Base-by-base conservation (phyloP, 73 alveolate genomes). In the Paramecium biaurelia region DNA sequence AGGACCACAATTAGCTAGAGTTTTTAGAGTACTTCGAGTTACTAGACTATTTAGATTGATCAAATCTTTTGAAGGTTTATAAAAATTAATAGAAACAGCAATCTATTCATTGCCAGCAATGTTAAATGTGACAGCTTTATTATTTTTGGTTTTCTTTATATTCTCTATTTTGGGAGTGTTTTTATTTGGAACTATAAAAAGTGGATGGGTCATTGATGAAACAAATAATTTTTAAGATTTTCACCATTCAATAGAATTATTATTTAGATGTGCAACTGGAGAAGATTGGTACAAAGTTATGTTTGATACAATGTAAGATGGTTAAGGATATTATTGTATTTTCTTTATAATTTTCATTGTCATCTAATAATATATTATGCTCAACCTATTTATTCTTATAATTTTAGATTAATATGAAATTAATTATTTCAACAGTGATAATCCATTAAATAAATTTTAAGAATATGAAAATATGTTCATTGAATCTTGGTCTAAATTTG, bases 381-480 rank as follows among this genome's bases (percentile, higher is more conserved):
- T 89, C 34, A 89, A 72, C 20, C 57, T 98, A 28, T 98, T 98
- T 92, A 92, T 98, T 35, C 95, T 98, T 95, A 99, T 98, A n/a
- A 98, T 97, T 86, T 53, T 98, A 15, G 98, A 98, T 85, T 96
- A 97, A 92, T 98, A 96, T 89, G 99, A 98, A 85, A 98, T 96
- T 87, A 98, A 97, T 85, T 97, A 98, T 63, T 94, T 95, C 43
- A 95, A 98, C 49, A 94, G 92, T 23, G 98, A 97, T 86, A 98
- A 98, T 89, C 97, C 98, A 30, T 93, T 98, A 42, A 96, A 94
- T 53, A 95, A 88, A 85, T 98, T 97, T 76, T 96, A 96, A 45
- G 92, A 85, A 56, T 96, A 96, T 76, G 94, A 94, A 82, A 85
- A 87, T 20, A 95, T 92, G 45, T 97, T 98, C 90, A 95, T 94